These are phyloP conservation scores for Mucor circinelloides DNA, from an alignment of 371 early-diverging fungal genomes.

Conservation along the genomic window DNA sequence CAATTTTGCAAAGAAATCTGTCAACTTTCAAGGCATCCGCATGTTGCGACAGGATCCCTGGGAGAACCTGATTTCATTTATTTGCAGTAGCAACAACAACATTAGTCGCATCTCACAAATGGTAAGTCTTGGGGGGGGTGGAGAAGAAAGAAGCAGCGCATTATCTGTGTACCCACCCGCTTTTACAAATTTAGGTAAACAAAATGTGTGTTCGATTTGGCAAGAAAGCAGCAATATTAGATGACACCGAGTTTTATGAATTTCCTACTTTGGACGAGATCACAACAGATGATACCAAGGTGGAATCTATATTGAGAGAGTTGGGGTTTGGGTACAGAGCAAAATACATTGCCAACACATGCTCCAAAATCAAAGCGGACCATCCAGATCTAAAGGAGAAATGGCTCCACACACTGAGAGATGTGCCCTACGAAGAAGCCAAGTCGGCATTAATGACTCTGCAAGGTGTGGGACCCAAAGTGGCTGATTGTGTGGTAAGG, in stretches of 20 bases:
- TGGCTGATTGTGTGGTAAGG: slow-evolving; percentile 95
- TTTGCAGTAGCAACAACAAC: slow-evolving; percentile 97
- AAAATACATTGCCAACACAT: slow-evolving; percentile 80
- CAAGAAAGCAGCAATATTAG: slow-evolving; percentile 45
- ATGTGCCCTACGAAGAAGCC: slow-evolving; percentile 58
- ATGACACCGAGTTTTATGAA: slow-evolving; percentile 57
- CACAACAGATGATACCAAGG: slow-evolving; percentile 35
- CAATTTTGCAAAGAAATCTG: slow-evolving; percentile 65
- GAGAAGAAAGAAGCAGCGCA: neutral
- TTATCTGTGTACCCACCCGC: slow-evolving; percentile 5
- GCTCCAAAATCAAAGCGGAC: slow-evolving; percentile 48
- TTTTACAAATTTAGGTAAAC: slow-evolving; percentile 38
- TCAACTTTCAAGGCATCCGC: slow-evolving; percentile 72
- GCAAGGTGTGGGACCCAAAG: slow-evolving; percentile 89
- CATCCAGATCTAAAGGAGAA: slow-evolving; percentile 46
- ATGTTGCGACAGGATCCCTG: slow-evolving; percentile 86
- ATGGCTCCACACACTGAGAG: slow-evolving; percentile 69
- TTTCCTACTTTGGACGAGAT: slow-evolving; percentile 73
- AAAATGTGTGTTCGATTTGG: slow-evolving; percentile 74
- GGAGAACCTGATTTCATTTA: slow-evolving; percentile 92
- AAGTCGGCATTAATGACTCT: slow-evolving; percentile 65
- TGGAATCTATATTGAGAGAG: slow-evolving; percentile 69
- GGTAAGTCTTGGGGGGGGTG: slow-evolving; percentile 57
- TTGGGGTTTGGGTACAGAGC: slow-evolving; percentile 97
- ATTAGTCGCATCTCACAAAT: slow-evolving; percentile 90